A percentile compares a stretch with the other conserved stretches of the same genome.
phyloP scores from a whole-genome alignment of 768 basidiomycete species.

The Leccinum disarticulatum region DNA sequence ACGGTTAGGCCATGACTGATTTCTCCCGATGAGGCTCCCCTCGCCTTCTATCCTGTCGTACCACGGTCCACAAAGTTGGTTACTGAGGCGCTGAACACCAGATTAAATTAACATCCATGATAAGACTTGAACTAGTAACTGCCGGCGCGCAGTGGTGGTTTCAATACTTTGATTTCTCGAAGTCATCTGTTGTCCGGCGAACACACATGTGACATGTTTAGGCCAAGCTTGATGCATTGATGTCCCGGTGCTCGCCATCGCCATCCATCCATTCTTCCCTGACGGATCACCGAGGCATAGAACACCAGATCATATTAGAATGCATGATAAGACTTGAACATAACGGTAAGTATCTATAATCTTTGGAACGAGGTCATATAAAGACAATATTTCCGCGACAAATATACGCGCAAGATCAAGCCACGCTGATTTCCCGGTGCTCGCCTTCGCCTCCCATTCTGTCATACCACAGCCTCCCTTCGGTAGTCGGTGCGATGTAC shows the following conservation, averaged over 20 bases:
- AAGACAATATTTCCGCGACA: neutral
- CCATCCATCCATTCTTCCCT: slow-evolving; percentile 79
- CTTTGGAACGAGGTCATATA: neutral
- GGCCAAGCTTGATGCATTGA: neutral
- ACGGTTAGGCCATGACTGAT: too few relatives aligned
- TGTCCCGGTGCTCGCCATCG: slow-evolving; percentile 56
- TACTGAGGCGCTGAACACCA: neutral
- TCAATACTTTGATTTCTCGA: too few relatives aligned
- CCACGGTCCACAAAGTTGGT: neutral
- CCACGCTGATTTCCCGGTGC: slow-evolving; percentile 37
- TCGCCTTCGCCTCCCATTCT: slow-evolving; percentile 76
- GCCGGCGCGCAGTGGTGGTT: too few relatives aligned
- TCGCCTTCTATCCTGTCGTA: too few relatives aligned
- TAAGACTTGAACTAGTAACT: too few relatives aligned
- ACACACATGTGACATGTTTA: slow-evolving; percentile 1
- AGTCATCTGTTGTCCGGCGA: too few relatives aligned
- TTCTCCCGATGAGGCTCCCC: too few relatives aligned
- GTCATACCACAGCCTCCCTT: slow-evolving; percentile 87
- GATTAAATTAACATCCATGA: too few relatives aligned
- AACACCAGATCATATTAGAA: neutral
- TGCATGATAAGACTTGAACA: neutral
- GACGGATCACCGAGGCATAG: too few relatives aligned
- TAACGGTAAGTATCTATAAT: neutral
- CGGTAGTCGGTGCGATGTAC: slow-evolving; percentile 82
- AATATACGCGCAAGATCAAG: slow-evolving; percentile 2